Evolutionary conservation across 108 stramenopile species (phyloP).

Genomic region (Cylindrotheca fusiformis): DNA sequence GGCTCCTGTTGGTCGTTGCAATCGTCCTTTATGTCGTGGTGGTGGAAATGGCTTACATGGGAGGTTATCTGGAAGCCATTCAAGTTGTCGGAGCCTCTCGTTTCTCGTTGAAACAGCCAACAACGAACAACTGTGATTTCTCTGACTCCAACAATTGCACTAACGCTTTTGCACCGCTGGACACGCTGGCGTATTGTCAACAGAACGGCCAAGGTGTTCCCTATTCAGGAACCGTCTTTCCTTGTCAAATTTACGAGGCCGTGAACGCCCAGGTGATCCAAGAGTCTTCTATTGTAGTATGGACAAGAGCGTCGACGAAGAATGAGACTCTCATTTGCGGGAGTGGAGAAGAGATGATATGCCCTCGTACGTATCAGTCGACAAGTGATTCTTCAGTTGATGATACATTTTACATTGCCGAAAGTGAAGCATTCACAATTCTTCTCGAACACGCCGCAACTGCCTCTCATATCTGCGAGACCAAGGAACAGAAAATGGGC

Average conservation of each 20-base stretch:
- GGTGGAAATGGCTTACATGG: constrained; percentile 20
- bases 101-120: constrained; percentile 34
- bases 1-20: constrained; percentile 8
- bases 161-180: constrained; percentile 20
- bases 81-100: constrained; percentile 21
- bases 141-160: constrained; percentile 14
- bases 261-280: constrained; percentile 14
- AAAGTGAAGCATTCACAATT: constrained; percentile 25
- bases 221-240: constrained; percentile 8
- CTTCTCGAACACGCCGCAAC: constrained; percentile 25
- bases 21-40: constrained; percentile 21
- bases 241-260: constrained; percentile 35
- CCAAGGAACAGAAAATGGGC: not conserved
- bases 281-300: constrained; percentile 19
- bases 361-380: constrained; percentile 10
- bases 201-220: not conserved
- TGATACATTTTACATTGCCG: constrained; percentile 16
- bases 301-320: constrained; percentile 13
- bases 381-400: constrained; percentile 1
- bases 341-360: not conserved
- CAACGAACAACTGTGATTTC: constrained; percentile 1
- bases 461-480: constrained; percentile 20
- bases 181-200: constrained; percentile 21
- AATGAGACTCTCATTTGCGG: constrained; percentile 17
- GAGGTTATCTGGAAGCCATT: constrained; percentile 21